Base-by-base conservation (phyloP, 2,329 filamentous ascomycete species). In the Aspergillus intermedius region DNA sequence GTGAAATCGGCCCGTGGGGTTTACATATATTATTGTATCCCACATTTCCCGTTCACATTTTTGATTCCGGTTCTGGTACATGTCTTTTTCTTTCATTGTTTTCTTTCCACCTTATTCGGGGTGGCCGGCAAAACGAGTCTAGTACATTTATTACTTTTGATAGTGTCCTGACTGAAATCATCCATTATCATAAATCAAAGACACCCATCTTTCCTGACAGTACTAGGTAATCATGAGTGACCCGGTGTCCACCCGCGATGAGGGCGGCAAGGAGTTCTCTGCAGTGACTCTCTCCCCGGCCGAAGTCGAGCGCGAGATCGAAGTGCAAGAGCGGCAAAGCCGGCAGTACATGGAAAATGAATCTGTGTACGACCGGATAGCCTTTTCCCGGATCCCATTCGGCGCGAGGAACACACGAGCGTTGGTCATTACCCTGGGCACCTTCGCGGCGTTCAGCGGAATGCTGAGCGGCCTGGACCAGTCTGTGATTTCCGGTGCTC, bases 401-500 rank as follows among this genome's bases (percentile, higher is more conserved):
- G 19, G 15, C 10, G 35, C 19, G 19, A 40, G 4, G 35, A 40
- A 40, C 35, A 40, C 35, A 4, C 35, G 35, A 40, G 35, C 35
- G 9, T 10, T 85, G 25, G 25, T 30, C 25, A 30, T 30, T 30
- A 30, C 25, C 13, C 74, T 87, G 12, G 82, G 86, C 41, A 80
- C 76, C 1, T 88, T 88, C 57, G 84, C 84, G n/a, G 85, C 81
- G 13, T 86, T 88, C 82, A 84, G 85, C 44, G 85, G 85, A 62
- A 71, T 88, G 19, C 77, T 88, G 0, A 86, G 82, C 1, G 85
- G 85, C 51, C 74, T 88, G 17, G 85, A 88, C 60, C 85, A 88
- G 67, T 85, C 81, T 42, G 72, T 88, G 48, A 88, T 88, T 58
- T 83, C 79, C 10, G 85, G 85, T 46, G 85, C 85, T 46, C 71